Evolutionary conservation across 495 filamentous ascomycete species (phyloP), one percentile per base, ranked within the genome.

Genomic region (Hypoxylon intermedium): DNA sequence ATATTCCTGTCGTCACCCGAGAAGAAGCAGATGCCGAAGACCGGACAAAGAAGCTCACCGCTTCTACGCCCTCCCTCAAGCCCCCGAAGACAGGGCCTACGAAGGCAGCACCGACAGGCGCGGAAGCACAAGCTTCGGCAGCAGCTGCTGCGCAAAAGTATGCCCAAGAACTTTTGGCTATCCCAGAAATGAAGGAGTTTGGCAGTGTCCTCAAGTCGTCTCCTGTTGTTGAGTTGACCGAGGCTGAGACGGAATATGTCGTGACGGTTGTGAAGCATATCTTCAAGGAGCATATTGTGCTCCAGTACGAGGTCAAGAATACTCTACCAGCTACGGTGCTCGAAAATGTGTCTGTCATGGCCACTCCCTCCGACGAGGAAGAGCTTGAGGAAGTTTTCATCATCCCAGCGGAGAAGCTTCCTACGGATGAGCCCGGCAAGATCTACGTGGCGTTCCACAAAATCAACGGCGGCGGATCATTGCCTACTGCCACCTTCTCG

Each of bases 231-330:
- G 93, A 97, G 74, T 84, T 99, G 24, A 97, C 94, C 18, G 94
- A 99, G 74, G 89, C 90, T 58, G 94, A 98, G 74, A 97, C 94
- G 12, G 94, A 99, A 76, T 99, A 99, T 65, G 92, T 97, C 41
- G 95, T 98, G 33, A 83, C 82, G 13, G 90, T 91, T 7, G 82
- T 97, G 74, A 99, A 98, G 78, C 95, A 99, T 66, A 88, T 98
- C 67, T 98, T 96, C 86, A 93, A 93, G 74, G 90, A 96, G 70
- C 89, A 98, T 67, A 82, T 98, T 60, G 95, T 99, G 11, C 77
- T 99, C 45, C 95, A 99, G 73, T 98, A 96, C 75, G 91, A 97
- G 67, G 86, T 99, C 73, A 97, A 97, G 80, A 99, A 99, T 77
- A 99, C 95, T 2, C 84, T 99, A 12, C 85, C 89, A 2, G 91